Base-by-base conservation (phyloP, 192 early-diverging fungal genomes). In the Rhizoclosmatium globosum region DNA sequence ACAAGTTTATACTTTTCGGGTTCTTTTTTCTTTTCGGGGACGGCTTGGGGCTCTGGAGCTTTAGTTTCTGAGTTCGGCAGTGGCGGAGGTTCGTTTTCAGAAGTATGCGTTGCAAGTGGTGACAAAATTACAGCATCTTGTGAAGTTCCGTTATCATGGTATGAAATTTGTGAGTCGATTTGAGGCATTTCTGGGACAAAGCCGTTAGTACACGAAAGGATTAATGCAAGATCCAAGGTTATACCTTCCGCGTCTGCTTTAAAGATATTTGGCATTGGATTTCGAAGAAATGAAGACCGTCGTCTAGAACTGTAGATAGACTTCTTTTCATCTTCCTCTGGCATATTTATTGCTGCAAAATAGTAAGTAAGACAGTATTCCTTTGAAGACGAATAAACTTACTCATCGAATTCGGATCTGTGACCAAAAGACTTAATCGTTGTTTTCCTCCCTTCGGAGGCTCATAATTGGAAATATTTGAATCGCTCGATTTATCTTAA, bases 311-410 rank as follows among this genome's bases (percentile, higher is more conserved):
- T 53, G 50, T 7, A 53, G 17, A 7, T 17, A 7, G 9, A 11
- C 6, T 11, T 21, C 6, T 21, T 64, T 64, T 64, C 62, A 21
- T 64, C 62, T 64, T 69, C 64, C n/a, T 66, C 68, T 21, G 68
- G 68, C 44, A 69, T 69, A 31, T 46, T 69, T 13, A 69, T 46
- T 7, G 68, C 68, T 69, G 62, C 39, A 53, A 53, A 53, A 17
- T 53, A 41, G 62, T 57, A 17, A 21, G n/a, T 17, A 57, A 57
- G 56, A 17, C 56, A 57, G 56, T 57, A 17, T 57, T 57, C 15
- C 13, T 57, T 15, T 1, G 56, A 15, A 57, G 56, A 21, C 31
- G 31, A 31, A 31, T 31, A 31, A 31, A 31, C 31, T 31, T 31
- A 31, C 31, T 31, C 31, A 31, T 31, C 31, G 31, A 31, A 31